Evolutionary conservation across 345 rosid species (phyloP).

Genomic region (Geranium rotundifolium): DNA sequence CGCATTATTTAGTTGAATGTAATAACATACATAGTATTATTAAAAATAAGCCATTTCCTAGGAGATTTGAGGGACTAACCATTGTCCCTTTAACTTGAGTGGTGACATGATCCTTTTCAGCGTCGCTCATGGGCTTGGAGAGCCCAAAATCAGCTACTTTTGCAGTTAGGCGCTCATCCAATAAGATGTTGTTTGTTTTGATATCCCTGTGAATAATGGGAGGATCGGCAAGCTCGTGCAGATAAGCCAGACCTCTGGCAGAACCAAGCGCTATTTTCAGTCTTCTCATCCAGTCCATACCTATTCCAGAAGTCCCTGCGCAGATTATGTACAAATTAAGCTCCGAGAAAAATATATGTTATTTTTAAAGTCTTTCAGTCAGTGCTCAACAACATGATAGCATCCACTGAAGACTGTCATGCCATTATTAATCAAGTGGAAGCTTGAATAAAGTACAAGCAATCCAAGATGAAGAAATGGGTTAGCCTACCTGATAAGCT

Average conservation of each 20-base stretch:
- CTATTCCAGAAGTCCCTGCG: conserved; percentile 72
- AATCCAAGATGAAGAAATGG: not conserved
- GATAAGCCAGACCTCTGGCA: conserved; percentile 74
- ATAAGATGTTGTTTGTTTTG: conserved; percentile 69
- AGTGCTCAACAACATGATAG: too few species aligned
- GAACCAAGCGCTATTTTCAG: conserved; percentile 71
- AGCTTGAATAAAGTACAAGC: too few species aligned
- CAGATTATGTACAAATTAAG: too few species aligned
- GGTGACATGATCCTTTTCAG: conserved; percentile 55
- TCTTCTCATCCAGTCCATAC: conserved; percentile 69
- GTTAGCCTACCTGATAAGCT: conserved; percentile 48
- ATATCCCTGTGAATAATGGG: conserved; percentile 93
- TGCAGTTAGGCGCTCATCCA: conserved; percentile 67
- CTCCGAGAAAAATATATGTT: not conserved
- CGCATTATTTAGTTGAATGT: too few species aligned
- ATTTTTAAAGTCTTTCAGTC: too few species aligned
- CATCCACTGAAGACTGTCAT: too few species aligned
- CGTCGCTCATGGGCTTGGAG: conserved; percentile 53
- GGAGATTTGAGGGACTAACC: conserved; percentile 55
- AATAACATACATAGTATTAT: too few species aligned
- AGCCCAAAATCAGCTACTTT: conserved; percentile 95
- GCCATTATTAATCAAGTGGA: too few species aligned
- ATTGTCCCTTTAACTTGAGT: conserved; percentile 97
- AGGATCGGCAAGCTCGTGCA: conserved; percentile 91
- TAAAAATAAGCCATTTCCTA: too few species aligned